Percentiles rank a stretch among this genome's conserved stretches.
phyloP scores from a whole-genome alignment of 2,329 filamentous ascomycete genomes.

The Botrytis hyacinthi region DNA sequence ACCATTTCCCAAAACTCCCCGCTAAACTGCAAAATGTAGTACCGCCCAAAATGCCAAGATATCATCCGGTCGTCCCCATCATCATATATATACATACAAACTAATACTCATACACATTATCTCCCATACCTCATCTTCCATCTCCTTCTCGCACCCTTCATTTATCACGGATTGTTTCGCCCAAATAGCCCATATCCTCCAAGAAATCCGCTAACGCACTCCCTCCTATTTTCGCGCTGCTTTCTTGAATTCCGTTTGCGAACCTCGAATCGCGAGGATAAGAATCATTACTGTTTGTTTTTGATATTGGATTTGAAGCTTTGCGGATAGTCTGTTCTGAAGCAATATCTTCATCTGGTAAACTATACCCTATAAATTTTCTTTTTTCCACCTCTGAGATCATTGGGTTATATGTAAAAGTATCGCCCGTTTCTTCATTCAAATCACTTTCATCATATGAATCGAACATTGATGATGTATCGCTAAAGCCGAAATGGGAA shows the following conservation, averaged over 20 bases:
- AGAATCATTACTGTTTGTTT: conserved; percentile 19
- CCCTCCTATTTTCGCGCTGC: not conserved
- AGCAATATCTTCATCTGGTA: conserved; percentile 29
- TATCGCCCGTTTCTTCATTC: conserved; percentile 31
- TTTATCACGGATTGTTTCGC: conserved; percentile 42
- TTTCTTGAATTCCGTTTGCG: not conserved
- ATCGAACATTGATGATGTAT: conserved; percentile 27
- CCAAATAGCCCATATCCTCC: conserved; percentile 50
- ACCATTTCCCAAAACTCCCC: not conserved
- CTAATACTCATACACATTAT: not conserved
- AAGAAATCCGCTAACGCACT: conserved; percentile 48
- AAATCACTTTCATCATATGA: conserved; percentile 32
- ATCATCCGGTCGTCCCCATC: not conserved
- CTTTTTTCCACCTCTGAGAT: conserved; percentile 19
- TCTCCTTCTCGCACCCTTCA: conserved; percentile 4
- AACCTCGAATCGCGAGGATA: conserved; percentile 21
- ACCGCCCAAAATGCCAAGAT: not conserved
- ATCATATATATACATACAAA: not conserved
- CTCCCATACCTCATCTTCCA: not conserved
- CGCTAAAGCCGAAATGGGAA: conserved; percentile 32
- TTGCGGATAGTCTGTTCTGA: conserved; percentile 29
- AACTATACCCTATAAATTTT: conserved; percentile 30
- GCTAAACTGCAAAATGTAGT: conserved; percentile 5
- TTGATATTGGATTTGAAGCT: conserved; percentile 16
- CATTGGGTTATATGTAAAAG: conserved; percentile 30